Base-by-base conservation (phyloP, 306 rosid species). In the Dalbergia cultrata region DNA sequence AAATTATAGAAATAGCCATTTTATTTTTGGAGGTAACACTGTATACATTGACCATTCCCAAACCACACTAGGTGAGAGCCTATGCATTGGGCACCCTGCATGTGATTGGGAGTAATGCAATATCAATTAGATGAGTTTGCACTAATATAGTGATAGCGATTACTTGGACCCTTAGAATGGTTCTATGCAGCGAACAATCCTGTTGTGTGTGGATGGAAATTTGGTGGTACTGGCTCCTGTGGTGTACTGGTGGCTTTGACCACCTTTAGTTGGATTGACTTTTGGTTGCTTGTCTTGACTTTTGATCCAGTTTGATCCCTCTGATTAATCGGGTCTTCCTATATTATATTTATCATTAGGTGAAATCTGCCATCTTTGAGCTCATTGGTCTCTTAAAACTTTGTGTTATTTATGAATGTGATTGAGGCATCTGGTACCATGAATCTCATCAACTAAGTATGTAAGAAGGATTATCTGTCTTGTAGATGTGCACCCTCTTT, bases 351-450 rank as follows among this genome's bases (percentile, higher is more conserved):
- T 63, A 17, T 10, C 60, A 53, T 53, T 54, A 12, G 61, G 69
- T 65, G 72, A 74, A 31, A 14, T 57, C 9, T n/a, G 53, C 37
- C 34, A 31, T 49, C 66, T 56, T 82, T 4, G 6, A 62, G 44
- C 75, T 53, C 21, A 8, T 66, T 17, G 33, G 73, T 70, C 52
- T 75, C 12, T 69, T 56, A 34, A 65, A 33, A 35, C 49, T 63
- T 16, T 50, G 7, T 63, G 56, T 43, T 66, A 70, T 68, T 67
- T 26, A n/a, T 74, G 43, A 31, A 68, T 50, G 60, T 61, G 67
- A 21, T 70, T 44, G 16, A 57, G 67, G 56, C 70, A 34, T 81
- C 58, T 73, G 66, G 21, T 74, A 66, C 22, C 49, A 72, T 72
- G 84, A 65, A 18, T 73, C 52, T 52, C 21, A 45, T 44, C 57